A percentile compares a stretch with the other conserved stretches of the same genome.
These are phyloP conservation scores for Aethionema arabicum DNA, from an alignment of 345 rosid species.

Conservation along the genomic window DNA sequence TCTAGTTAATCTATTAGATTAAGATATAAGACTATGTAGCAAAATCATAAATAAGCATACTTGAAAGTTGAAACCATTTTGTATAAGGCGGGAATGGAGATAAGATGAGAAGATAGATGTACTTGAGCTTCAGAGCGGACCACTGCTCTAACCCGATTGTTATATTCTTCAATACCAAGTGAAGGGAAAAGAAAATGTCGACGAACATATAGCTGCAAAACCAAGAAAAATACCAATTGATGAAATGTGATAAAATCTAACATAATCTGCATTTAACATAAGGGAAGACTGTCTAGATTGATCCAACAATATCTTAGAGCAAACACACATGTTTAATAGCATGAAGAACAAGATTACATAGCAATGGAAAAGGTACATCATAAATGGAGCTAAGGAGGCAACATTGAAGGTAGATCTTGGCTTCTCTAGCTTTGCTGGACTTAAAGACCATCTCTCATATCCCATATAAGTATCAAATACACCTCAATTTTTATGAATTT, in stretches of 20 bases:
- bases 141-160: constrained; percentile 72
- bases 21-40: not conserved
- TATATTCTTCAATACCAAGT: constrained; percentile 69
- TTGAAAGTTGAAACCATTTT: too few species aligned
- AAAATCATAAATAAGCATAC: not conserved
- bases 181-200: constrained; percentile 87
- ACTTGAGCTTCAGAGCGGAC: constrained; percentile 94
- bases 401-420: constrained; percentile 38
- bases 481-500: too few species aligned
- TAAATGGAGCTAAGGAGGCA: constrained; percentile 51
- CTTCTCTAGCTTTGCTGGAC: constrained; percentile 35
- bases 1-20: not conserved
- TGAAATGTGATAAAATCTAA: not conserved
- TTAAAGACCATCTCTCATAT: constrained; percentile 38
- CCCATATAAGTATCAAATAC: constrained; percentile 37
- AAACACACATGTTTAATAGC: not conserved
- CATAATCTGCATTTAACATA: not conserved
- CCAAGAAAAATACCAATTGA: not conserved
- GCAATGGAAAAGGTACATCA: constrained; percentile 47
- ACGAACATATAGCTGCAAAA: constrained; percentile 76
- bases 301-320: constrained; percentile 2
- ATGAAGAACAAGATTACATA: not conserved
- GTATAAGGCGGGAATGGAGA: not conserved
- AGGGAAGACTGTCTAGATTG: not conserved
- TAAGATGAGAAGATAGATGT: constrained; percentile 10